Base-by-base conservation (phyloP, 176 grass and related monocot species). In the Phoenix dactylifera region DNA sequence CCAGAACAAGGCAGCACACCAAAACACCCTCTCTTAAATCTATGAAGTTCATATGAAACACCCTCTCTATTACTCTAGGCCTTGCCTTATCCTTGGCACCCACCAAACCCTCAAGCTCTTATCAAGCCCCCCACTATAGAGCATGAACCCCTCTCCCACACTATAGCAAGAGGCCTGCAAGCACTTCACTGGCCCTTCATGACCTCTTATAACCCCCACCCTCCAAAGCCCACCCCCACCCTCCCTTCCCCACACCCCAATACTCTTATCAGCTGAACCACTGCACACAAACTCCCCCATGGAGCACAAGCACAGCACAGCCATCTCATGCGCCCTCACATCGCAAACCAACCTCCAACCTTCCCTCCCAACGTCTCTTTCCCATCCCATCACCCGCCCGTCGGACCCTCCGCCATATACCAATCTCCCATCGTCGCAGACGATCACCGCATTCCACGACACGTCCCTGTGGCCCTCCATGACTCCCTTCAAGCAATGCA, bases 91-190 rank as follows among this genome's bases (percentile, higher is more conserved):
- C 28, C 25, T 18, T 60, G 87, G 72, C 58, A 86, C 84, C 93
- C 93, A 98, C 93, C 93, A 98, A 48, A 98, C 93, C 59, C 84
- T 89, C 65, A 98, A 84, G 73, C 59, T 98, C 76, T 82, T 92
- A 51, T 98, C 93, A 4, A 98, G 66, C 32, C 93, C 79, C 3
- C 93, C 93, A 62, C 81, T 89, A 70, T 92, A 92, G 67, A 98
- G 66, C 81, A 98, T 82, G 26, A 70, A 88, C 0, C 93, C 87
- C 2, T 85, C 78, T 65, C 63, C 80, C 4, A 77, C 49, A 28
- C 84, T 65, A 57, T 80, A 77, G 32, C 76, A 60, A 15, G 74
- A 74, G 15, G 78, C 79, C 63, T 92, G 93, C 68, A 98, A 60
- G 70, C 93, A 98, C 72, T 87, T 92, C 12, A 98, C 84, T 0